Evolutionary conservation across 352 stramenopile genomes (phyloP).

Genomic region (Phytophthora litchii): DNA sequence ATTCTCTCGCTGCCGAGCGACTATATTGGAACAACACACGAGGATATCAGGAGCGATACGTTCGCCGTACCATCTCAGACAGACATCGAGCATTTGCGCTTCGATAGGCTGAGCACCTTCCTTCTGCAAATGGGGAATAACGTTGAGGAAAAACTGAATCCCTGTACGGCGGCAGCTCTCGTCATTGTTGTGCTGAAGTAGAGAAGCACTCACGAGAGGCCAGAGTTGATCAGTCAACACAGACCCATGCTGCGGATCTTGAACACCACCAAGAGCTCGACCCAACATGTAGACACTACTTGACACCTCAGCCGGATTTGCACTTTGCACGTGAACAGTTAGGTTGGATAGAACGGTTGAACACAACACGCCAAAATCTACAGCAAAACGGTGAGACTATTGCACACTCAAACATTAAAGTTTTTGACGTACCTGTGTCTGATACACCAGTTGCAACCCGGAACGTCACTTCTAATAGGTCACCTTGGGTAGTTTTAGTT

Average conservation of each 20-base stretch:
- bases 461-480: slow-evolving; percentile 74
- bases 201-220: slow-evolving; percentile 44
- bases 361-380: slow-evolving; percentile 64
- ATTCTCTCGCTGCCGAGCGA: slow-evolving; percentile 44
- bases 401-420: background rate
- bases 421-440: slow-evolving; percentile 44
- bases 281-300: slow-evolving; percentile 52
- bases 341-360: slow-evolving; percentile 48
- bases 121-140: slow-evolving; percentile 34
- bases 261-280: slow-evolving; percentile 57
- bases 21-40: slow-evolving; percentile 45
- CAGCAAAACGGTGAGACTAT: slow-evolving; percentile 7
- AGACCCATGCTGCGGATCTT: slow-evolving; percentile 34
- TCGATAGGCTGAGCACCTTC: slow-evolving; percentile 30
- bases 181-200: slow-evolving; percentile 36
- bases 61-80: slow-evolving; percentile 52
- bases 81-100: slow-evolving; percentile 47
- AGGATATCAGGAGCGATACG: slow-evolving; percentile 49
- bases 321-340: slow-evolving; percentile 39
- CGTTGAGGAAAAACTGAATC: slow-evolving; percentile 60
- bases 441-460: slow-evolving; percentile 49
- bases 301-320: slow-evolving; percentile 31
- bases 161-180: slow-evolving; percentile 37
- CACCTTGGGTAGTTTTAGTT: slow-evolving; percentile 31
- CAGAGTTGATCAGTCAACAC: slow-evolving; percentile 57